phyloP scores from a whole-genome alignment of 2,329 filamentous ascomycete species.

The Fusarium hainanense region DNA sequence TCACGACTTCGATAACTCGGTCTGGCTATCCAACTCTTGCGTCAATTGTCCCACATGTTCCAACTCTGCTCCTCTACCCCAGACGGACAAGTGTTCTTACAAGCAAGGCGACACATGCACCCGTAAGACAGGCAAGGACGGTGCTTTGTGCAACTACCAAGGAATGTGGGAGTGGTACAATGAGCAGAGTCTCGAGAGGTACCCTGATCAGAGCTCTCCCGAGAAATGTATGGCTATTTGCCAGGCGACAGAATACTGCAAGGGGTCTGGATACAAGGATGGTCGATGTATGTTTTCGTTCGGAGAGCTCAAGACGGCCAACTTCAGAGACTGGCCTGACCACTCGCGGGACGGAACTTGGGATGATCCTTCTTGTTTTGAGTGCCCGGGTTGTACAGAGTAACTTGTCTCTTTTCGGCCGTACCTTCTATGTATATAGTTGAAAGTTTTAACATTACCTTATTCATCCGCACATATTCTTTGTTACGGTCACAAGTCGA shows the following conservation, averaged over 20 bases:
- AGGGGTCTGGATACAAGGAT: slow-evolving; percentile 11
- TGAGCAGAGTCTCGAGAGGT: neutral
- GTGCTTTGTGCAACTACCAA: slow-evolving; percentile 2
- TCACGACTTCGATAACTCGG: neutral
- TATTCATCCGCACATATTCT: fast-evolving
- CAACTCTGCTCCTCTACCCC: neutral
- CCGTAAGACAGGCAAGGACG: neutral
- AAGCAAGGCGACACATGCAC: neutral
- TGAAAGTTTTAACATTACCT: neutral
- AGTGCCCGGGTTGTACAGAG: slow-evolving; percentile 1
- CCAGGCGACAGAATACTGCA: neutral
- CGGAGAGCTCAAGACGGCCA: neutral
- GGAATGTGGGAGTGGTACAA: slow-evolving; percentile 13
- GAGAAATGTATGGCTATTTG: slow-evolving; percentile 9
- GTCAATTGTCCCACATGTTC: neutral
- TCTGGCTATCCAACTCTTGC: slow-evolving; percentile 4
- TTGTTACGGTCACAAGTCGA: neutral
- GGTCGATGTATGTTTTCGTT: slow-evolving; percentile 13
- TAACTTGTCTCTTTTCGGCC: neutral
- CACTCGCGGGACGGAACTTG: slow-evolving; percentile 2
- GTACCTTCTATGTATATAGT: neutral
- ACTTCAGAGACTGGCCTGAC: slow-evolving; percentile 8
- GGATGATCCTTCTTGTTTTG: slow-evolving; percentile 11
- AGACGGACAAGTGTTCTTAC: neutral
- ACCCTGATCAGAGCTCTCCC: slow-evolving; percentile 7